Conservation (phyloP, 1,139 yeast genomes). For the Barnettozyma hawaiiensis region DNA sequence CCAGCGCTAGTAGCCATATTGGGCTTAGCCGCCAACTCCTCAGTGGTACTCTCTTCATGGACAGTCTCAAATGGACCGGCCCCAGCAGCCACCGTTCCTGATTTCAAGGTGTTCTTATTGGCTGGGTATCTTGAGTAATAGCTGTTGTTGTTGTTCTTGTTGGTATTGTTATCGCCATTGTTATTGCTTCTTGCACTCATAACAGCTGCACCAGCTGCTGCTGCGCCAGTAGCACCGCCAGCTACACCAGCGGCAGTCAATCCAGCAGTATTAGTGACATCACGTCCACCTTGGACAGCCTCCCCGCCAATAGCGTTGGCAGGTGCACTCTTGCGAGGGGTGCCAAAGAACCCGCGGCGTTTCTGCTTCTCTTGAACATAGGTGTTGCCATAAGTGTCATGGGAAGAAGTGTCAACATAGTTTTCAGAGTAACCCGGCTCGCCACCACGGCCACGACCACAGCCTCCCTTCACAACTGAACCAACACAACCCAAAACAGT, state of each 20-base stretch:
- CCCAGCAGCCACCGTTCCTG: constrained; percentile 6
- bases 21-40: background rate
- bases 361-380: constrained; percentile 17
- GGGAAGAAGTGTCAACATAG: constrained; percentile 20
- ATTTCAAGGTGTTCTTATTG: background rate
- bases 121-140: background rate
- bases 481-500: constrained; percentile 25
- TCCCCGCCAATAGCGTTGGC: constrained; percentile 17
- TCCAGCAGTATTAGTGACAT: background rate
- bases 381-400: constrained; percentile 25
- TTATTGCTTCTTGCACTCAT: constrained; percentile 12
- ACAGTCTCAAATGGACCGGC: constrained; percentile 4
- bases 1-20: background rate
- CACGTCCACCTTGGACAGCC: constrained; percentile 4
- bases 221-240: constrained; percentile 15
- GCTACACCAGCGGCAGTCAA: constrained; percentile 12
- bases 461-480: constrained; percentile 4
- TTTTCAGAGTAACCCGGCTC: constrained; percentile 17
- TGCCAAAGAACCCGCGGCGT: constrained; percentile 16
- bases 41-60: background rate
- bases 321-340: constrained; percentile 5
- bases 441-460: constrained; percentile 7
- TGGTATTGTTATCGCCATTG: no score
- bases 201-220: constrained; percentile 18
- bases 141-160: background rate